Conservation (phyloP, 768 basidiomycete genomes). For the Russula ochroleuca region DNA sequence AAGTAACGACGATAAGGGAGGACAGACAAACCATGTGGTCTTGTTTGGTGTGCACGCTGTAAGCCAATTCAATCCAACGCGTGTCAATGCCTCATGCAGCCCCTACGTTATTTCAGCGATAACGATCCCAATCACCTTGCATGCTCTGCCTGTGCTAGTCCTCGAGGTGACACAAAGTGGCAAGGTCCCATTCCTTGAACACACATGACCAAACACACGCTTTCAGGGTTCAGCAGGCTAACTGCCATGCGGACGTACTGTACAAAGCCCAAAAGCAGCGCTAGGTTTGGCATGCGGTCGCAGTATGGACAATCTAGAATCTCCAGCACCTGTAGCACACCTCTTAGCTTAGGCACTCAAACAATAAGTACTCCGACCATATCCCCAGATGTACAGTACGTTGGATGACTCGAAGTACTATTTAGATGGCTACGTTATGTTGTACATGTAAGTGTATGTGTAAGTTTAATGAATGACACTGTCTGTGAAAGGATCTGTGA, state of each 20-base stretch:
- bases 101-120: conserved; percentile 36
- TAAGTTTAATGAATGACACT: not conserved
- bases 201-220: conserved; percentile 6
- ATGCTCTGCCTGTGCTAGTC: conserved; percentile 59
- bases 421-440: not conserved
- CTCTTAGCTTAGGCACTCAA: no score
- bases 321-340: conserved; percentile 39
- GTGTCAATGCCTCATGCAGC: not conserved
- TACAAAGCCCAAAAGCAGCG: not conserved
- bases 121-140: conserved; percentile 53
- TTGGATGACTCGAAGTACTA: not conserved
- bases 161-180: conserved; percentile 39
- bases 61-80: not conserved
- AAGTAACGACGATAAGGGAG: not conserved
- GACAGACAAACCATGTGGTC: conserved; percentile 15
- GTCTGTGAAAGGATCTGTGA: conserved; percentile 46
- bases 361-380: no score
- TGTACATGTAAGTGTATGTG: not conserved
- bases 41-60: conserved; percentile 19
- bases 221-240: not conserved
- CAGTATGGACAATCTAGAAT: not conserved
- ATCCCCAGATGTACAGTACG: not conserved
- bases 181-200: not conserved
- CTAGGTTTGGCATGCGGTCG: not conserved
- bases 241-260: not conserved